Base-by-base conservation (phyloP, 345 rosid species). In the Arabidopsis arenosa region DNA sequence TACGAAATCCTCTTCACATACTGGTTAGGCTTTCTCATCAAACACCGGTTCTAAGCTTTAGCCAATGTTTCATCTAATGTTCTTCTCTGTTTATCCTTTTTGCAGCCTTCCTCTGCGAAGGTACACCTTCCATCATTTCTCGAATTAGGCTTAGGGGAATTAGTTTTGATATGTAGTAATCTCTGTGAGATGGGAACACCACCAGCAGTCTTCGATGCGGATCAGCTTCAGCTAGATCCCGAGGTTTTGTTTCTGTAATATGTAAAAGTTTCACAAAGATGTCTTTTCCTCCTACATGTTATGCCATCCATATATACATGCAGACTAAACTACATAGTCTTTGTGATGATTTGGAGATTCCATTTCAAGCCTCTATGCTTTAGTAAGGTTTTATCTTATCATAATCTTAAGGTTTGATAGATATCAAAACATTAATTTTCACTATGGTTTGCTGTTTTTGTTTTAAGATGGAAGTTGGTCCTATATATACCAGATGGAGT, bases 401-500 rank as follows among this genome's bases (percentile, higher is more conserved):
- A 44, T 5, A 37, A 43, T 47, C 66, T 44, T 18, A 0, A 4
- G 4, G 23, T 47, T 65, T 47, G 3, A 35, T 36, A 47, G 13
- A 45, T 66, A 17, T 35, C 10, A 57, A 56, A 53, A 14, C 17
- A 7, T 41, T 17, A 43, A 37, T 6, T 33, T 41, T 64, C 14
- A 12, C 4, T 53, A 21, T 65, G 15, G 47, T 36, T 57, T 58
- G 9, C 14, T 53, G 5, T 43, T 35, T 32, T 64, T 52, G 18
- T n/a, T 37, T 11, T 30, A 72, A 92, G 98, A 79, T 93, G 96
- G 86, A 89, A 77, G 90, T 90, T 85, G 96, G 95, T 76, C 89
- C 98, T n/a, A 93, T 87, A 81, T n/a, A 93, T 87, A 81, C 83
- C 85, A 32, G 61, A 87, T 84, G 98, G 98, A 59, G 10, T 87